Evolutionary conservation across 2,329 filamentous ascomycete species (phyloP), one percentile per base, ranked within the genome.

Genomic region (Neurospora crassa): DNA sequence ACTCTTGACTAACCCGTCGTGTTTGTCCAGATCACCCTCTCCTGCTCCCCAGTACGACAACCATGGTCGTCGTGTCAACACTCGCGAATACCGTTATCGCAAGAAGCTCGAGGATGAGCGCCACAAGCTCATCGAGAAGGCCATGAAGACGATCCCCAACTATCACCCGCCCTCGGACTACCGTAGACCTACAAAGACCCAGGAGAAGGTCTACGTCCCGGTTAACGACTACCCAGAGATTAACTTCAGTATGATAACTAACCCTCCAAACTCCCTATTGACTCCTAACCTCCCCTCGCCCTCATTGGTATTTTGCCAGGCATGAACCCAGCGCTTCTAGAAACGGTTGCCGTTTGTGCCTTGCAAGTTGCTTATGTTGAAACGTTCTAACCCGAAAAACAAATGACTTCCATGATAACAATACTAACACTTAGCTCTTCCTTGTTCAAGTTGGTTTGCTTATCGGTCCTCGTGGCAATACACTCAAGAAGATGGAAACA

Each of bases 211-310:
- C 92, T 99, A 99, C 82, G 96, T 99, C 83, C 96, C 96, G 82
- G 96, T 99, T 86, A 99, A 99, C 89, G 96, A 99, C 84, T 99
- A 99, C 83, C 96, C 96, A 88, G 96, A 99, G 84, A 98, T 99
- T 91, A 99, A 99, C 91, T 99, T 99, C 93, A 99, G 96, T 99
- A 97, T 95, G 95, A 95, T 96, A 94, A 91, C 94, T 97, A 97
- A 97, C 93, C 80, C 78, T 76, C 76, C 78, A 70, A 78, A 78
- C 76, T 79, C 79, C 79, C 79, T 63, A 34, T 29, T 63, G n/a
- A 63, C 53, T 63, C 53, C 53, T 63, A 63, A 63, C 53, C 53
- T 37, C 74, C 76, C 79, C 79, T 79, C 79, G 77, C 74, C 77
- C 76, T 74, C 78, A 77, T 76, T 83, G 80, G 83, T 82, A 82